Evolutionary conservation across 345 rosid genomes (phyloP).

Genomic region (Hypericum androsaemum): DNA sequence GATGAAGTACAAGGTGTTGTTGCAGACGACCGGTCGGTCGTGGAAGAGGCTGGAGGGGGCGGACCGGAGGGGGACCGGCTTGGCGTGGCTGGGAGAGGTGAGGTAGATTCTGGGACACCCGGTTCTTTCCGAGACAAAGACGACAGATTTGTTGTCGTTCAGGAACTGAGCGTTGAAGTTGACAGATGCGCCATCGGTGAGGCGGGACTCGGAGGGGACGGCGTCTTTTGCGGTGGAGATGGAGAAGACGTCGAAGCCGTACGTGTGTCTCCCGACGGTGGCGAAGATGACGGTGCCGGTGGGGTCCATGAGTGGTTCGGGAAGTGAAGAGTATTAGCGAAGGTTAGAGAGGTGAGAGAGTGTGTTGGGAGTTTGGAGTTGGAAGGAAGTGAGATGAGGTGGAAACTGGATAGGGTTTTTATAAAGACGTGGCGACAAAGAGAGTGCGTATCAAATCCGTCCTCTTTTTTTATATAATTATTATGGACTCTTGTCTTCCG

Average conservation of each 20-base stretch:
- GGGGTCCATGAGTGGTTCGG: conserved; percentile 32
- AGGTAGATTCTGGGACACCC: conserved; percentile 40
- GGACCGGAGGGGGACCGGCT: conserved; percentile 37
- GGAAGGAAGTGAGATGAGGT: no score
- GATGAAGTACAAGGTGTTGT: conserved; percentile 46
- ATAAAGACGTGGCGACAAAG: no score
- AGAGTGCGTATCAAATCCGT: no score
- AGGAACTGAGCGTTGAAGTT: conserved; percentile 70
- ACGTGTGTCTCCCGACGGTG: conserved; percentile 51
- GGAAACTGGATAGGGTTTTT: no score
- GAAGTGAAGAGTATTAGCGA: no score
- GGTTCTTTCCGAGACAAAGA: conserved; percentile 59
- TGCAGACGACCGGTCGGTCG: conserved; percentile 56
- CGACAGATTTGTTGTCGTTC: conserved; percentile 23
- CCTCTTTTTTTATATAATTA: no score
- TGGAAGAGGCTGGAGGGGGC: conserved; percentile 58
- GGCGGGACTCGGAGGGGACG: conserved; percentile 43
- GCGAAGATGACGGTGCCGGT: conserved; percentile 57
- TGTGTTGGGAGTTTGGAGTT: no score
- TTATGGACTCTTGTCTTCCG: no score
- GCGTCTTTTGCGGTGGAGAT: conserved; percentile 16
- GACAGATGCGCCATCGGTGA: conserved; percentile 62
- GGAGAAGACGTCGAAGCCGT: conserved; percentile 71
- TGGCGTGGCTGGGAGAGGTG: conserved; percentile 25
- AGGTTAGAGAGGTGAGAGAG: no score